These are phyloP conservation scores for Xylaria bambusicola DNA, from an alignment of 495 filamentous ascomycete species.

Conservation along the genomic window DNA sequence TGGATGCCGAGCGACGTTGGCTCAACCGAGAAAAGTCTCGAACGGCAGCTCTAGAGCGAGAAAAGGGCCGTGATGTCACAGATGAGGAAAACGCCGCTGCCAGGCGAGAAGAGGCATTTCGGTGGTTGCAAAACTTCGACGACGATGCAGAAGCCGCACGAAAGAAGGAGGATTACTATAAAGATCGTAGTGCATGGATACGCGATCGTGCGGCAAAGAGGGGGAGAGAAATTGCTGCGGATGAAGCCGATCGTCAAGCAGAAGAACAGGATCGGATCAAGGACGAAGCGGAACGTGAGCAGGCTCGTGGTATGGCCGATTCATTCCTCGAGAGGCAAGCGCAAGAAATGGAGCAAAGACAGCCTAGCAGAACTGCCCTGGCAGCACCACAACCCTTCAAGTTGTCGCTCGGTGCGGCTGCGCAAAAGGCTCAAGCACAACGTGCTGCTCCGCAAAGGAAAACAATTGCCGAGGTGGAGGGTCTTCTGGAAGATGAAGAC, in stretches of 20 bases:
- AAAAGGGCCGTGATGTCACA: conserved; percentile 74
- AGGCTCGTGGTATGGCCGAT: conserved; percentile 84
- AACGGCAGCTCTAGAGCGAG: conserved; percentile 79
- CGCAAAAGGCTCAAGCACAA: conserved; percentile 75
- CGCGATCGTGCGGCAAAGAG: conserved; percentile 76
- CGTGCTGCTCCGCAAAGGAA: conserved; percentile 67
- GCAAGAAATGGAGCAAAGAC: conserved; percentile 72
- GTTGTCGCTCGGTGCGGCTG: conserved; percentile 85
- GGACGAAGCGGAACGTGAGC: conserved; percentile 70
- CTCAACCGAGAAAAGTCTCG: conserved; percentile 83
- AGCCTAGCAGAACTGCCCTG: conserved; percentile 42
- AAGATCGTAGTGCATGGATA: conserved; percentile 80
- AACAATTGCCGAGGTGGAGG: conserved; percentile 91
- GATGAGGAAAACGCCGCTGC: conserved; percentile 67
- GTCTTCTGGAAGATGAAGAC: conserved; percentile 90
- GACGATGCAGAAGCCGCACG: conserved; percentile 77
- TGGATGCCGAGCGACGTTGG: conserved; percentile 87
- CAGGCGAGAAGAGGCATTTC: conserved; percentile 61
- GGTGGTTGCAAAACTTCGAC: conserved; percentile 77
- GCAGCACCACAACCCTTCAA: conserved; percentile 85
- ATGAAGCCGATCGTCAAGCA: conserved; percentile 76
- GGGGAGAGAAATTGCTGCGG: conserved; percentile 67
- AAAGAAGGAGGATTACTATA: conserved; percentile 80
- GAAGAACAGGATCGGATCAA: conserved; percentile 74
- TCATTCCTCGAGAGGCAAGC: conserved; percentile 89